These are phyloP conservation scores for Corynespora cassiicola DNA, from an alignment of 2,329 filamentous ascomycete genomes.

Conservation along the genomic window DNA sequence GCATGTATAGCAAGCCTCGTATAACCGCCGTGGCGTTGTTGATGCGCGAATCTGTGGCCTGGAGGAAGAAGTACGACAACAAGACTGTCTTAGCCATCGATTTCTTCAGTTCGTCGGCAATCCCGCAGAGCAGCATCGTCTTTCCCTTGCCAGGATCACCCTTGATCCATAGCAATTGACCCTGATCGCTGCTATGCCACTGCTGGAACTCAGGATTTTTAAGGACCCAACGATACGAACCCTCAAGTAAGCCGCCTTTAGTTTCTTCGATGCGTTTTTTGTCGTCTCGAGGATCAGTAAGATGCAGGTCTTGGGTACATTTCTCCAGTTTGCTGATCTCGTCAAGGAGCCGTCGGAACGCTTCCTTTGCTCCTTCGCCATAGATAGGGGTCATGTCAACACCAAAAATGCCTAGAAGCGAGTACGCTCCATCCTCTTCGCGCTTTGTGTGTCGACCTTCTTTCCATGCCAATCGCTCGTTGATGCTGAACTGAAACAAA, in stretches of 20 bases:
- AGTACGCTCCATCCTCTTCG: conserved; percentile 1
- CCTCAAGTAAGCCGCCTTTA: not conserved
- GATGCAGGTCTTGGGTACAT: conserved; percentile 11
- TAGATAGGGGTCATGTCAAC: conserved; percentile 3
- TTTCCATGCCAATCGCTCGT: conserved; percentile 12
- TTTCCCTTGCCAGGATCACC: conserved; percentile 47
- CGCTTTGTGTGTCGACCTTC: conserved; percentile 10
- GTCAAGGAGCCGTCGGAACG: conserved; percentile 13
- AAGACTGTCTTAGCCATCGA: conserved; percentile 17
- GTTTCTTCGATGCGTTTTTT: conserved; percentile 1
- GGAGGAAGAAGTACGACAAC: conserved; percentile 51
- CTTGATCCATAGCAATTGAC: conserved; percentile 35
- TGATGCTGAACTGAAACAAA: conserved; percentile 8
- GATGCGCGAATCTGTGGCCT: conserved; percentile 39
- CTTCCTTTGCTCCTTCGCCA: conserved; percentile 4
- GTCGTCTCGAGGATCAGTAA: conserved; percentile 20
- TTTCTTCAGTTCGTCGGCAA: conserved; percentile 32
- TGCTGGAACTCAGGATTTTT: conserved; percentile 1
- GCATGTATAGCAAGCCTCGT: conserved; percentile 49
- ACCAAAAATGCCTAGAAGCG: conserved; percentile 16
- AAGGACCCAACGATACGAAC: not conserved
- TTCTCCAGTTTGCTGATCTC: conserved; percentile 6
- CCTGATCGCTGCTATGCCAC: not conserved
- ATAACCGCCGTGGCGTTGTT: conserved; percentile 39
- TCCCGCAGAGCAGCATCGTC: conserved; percentile 42